Evolutionary conservation across 164 flowering plant species (phyloP), one percentile per base, ranked within the genome.

Genomic region (Hamamelis virginiana): DNA sequence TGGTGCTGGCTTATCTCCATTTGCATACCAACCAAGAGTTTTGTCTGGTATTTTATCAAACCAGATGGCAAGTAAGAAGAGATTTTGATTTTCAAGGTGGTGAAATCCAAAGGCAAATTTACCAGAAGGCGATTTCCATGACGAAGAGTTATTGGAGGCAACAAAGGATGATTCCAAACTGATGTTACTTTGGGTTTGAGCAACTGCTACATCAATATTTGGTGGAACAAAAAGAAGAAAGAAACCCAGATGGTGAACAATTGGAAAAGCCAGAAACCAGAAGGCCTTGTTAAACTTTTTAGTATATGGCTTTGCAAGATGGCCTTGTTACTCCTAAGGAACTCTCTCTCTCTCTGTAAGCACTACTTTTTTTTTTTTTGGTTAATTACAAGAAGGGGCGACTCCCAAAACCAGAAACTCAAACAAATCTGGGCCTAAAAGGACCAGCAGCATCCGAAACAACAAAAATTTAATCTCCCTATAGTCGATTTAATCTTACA

Each of bases 41-140:
- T 52, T 66, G 4, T 41, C 69, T 8, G 60, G 60, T 9, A 41
- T 66, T 52, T 66, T 66, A 46, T 52, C 19, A 52, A 52, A 66
- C 69, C 69, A 66, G 38, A 66, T 52, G 59, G 69, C 69, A 1
- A 66, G 59, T 3, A 66, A 33, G 69, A 66, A 66, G n/a, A 12
- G 62, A 15, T 19, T 26, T 11, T 13, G 51, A 16, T 18, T 22
- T 22, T 23, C 46, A 10, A 19, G 5, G 18, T 1, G 52, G 18
- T 47, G 33, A 47, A 62, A 62, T 9, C 65, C 65, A 26, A 62
- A 44, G 8, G 65, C 65, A 5, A 62, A 62, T 22, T 62, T 52
- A 9, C 65, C 52, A 16, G 65, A 62, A 14, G 65, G 33, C 8
- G 52, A 62, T 12, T 13, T 5, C 65, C 65, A 62, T 28, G 65